These are phyloP conservation scores for Geum urbanum DNA, from an alignment of 306 rosid genomes.

Conservation along the genomic window DNA sequence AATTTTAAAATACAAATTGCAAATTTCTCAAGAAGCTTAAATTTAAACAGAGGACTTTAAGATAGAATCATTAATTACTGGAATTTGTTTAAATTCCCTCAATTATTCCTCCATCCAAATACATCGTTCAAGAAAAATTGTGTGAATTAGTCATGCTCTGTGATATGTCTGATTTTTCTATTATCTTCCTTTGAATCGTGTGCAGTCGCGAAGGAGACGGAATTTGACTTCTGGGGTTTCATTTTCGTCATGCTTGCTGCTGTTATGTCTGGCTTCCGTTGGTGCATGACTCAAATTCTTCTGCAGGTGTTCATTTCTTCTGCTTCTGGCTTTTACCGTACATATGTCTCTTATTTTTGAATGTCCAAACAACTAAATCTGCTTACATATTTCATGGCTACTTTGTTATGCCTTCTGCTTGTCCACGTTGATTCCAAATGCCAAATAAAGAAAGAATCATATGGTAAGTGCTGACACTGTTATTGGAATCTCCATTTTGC, in stretches of 20 bases:
- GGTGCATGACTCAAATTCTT: constrained; percentile 98
- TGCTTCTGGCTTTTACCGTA: constrained; percentile 11
- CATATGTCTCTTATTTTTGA: not conserved
- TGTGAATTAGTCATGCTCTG: no score
- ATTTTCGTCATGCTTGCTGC: constrained; percentile 96
- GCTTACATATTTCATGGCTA: constrained; percentile 35
- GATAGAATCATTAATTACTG: no score
- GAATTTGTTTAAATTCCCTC: no score
- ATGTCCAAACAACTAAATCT: constrained; percentile 18
- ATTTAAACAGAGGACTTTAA: no score
- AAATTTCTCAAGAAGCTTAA: no score
- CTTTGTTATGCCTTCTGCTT: constrained; percentile 34
- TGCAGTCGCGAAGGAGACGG: constrained; percentile 85
- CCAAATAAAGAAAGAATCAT: constrained; percentile 77
- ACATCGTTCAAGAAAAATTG: no score
- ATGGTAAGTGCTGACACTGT: constrained; percentile 57
- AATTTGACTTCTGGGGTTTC: constrained; percentile 83
- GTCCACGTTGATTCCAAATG: constrained; percentile 31
- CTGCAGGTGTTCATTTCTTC: constrained; percentile 59
- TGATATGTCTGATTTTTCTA: no score
- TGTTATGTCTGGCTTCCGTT: constrained; percentile 98
- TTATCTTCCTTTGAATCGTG: constrained; percentile 10
- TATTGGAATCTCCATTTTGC: constrained; percentile 15
- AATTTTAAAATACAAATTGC: no score
- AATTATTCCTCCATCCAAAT: no score